Evolutionary conservation across 345 rosid genomes (phyloP), one percentile per base, ranked within the genome.

Genomic region (Draba incana): DNA sequence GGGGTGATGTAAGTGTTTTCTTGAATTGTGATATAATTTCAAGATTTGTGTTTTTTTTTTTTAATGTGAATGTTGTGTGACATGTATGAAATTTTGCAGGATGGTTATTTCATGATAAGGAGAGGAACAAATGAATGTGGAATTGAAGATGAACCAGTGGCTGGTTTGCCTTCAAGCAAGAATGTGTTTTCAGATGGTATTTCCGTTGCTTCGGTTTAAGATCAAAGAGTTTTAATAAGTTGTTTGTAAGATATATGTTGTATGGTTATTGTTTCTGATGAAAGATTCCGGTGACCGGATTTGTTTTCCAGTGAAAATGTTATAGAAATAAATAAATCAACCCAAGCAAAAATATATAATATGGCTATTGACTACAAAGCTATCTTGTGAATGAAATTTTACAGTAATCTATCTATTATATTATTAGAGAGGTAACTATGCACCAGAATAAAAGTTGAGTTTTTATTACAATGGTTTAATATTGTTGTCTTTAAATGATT

Each of bases 81-180:
- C 12, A 12, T 31, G 2, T 57, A 16, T 50, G 45, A 46, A 70
- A 70, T 33, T 12, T 72, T 72, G 65, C 88, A 94, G 99, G 92
- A 94, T 59, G 96, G 96, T 51, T 91, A 82, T 75, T 91, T 94
- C 86, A 87, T 70, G 92, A 91, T 94, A 16, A 83, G 76, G 70
- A 91, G 97, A 77, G 96, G 96, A 72, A 78, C 89, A 33, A 85
- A 89, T 51, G 99, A 94, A 76, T 94, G 96, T 65, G 97, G 92
- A 8, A 86, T 91, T 51, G 99, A 94, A 80, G 87, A 66, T 13
- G 92, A 82, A 16, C 91, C 75, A 23, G 88, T 91, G 69, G 92
- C 84, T 46, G 97, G 97, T 42, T 57, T 86, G 77, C 96, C 99
- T 70, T 91, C 96, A 4, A 12, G 67, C 75, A 94, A 62, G 84